These are phyloP conservation scores for Ceratocystis destructans DNA, from an alignment of 2,329 filamentous ascomycete genomes.

Conservation along the genomic window DNA sequence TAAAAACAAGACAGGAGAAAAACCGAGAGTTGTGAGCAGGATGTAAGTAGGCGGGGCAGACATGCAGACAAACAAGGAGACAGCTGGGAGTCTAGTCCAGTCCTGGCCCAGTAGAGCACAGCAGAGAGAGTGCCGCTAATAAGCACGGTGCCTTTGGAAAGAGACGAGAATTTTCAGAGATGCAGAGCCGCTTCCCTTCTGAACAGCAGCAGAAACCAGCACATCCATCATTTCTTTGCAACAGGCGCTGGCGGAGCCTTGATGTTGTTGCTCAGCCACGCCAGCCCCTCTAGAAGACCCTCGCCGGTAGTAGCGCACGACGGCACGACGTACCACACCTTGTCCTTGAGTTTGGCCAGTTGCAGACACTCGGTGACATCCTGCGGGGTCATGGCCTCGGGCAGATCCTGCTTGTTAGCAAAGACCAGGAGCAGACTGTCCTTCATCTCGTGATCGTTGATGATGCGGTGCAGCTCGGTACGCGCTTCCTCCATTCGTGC, in stretches of 20 bases:
- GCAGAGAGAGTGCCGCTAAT: background rate
- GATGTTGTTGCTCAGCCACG: conserved; percentile 75
- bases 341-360: conserved; percentile 64
- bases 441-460: conserved; percentile 96
- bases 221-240: conserved; percentile 37
- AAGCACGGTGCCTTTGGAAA: background rate
- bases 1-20: conserved; percentile 7
- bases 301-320: conserved; percentile 72
- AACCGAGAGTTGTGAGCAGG: background rate
- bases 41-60: too few species aligned
- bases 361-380: conserved; percentile 68
- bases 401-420: conserved; percentile 96
- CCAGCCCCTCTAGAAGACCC: conserved; percentile 66
- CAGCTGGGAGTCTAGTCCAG: background rate
- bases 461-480: conserved; percentile 89
- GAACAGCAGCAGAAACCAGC: background rate
- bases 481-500: conserved; percentile 84
- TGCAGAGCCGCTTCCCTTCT: background rate
- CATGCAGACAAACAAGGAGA: too few species aligned
- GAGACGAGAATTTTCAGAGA: background rate
- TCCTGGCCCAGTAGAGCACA: background rate
- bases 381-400: conserved; percentile 64
- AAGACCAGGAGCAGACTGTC: conserved; percentile 89
- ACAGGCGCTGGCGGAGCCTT: conserved; percentile 45
- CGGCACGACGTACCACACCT: conserved; percentile 73